Conservation (phyloP, 179 eudicot species). For the Drosera spatulata region DNA sequence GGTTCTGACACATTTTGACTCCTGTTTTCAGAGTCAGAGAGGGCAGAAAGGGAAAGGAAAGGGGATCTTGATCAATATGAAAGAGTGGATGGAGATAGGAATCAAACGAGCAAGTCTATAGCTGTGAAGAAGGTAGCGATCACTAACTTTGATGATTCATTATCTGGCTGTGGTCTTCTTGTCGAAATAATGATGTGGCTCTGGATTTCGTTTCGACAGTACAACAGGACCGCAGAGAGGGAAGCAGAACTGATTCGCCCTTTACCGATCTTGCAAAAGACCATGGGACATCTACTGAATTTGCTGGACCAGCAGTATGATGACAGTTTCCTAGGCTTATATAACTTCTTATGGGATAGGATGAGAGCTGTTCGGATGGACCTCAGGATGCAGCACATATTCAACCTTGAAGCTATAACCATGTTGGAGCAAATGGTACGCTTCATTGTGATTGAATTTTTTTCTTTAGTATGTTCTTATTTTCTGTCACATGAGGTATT, state of each 20-base stretch:
- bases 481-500: neutral
- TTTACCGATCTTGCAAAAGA: conserved; percentile 78
- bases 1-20: neutral
- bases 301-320: conserved; percentile 78
- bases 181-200: conserved; percentile 7
- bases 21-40: conserved; percentile 62
- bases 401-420: conserved; percentile 65
- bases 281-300: conserved; percentile 78
- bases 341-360: conserved; percentile 98
- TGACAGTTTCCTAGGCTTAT: conserved; percentile 75
- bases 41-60: conserved; percentile 95
- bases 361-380: conserved; percentile 99
- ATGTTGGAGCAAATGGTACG: conserved; percentile 98
- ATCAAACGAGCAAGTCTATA: conserved; percentile 54
- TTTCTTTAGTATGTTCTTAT: no score
- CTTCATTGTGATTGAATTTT: neutral
- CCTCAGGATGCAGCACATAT: conserved; percentile 97
- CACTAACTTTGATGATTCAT: neutral
- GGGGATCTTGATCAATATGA: conserved; percentile 97
- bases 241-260: conserved; percentile 90
- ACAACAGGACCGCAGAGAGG: conserved; percentile 95
- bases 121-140: conserved; percentile 85
- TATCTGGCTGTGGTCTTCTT: conserved; percentile 1
- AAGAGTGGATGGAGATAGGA: conserved; percentile 94
- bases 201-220: conserved; percentile 35